Percentiles rank a stretch among this genome's conserved stretches.
Conservation (phyloP, 805 yeast species). For the Aciculoconidium aculeatum region DNA sequence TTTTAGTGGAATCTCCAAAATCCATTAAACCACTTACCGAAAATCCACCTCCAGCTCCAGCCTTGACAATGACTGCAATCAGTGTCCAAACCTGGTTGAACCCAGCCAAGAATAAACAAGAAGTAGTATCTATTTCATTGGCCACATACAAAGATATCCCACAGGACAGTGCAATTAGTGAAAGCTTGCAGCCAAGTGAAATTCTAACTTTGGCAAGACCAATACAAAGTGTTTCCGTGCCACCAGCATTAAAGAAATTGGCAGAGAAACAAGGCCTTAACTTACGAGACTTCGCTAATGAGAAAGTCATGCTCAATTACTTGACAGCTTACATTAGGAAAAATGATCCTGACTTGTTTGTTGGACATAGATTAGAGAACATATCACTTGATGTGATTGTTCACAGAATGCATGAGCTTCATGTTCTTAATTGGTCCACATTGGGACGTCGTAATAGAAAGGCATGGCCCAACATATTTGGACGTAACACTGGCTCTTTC, state of each 20-base stretch:
- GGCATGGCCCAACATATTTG: conserved; percentile 72
- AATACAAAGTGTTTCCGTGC: conserved; percentile 55
- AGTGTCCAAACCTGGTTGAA: conserved; percentile 80
- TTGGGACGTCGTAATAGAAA: conserved; percentile 79
- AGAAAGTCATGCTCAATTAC: conserved; percentile 66
- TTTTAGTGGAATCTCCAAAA: conserved; percentile 47
- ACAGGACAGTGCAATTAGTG: conserved; percentile 70
- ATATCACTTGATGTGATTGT: conserved; percentile 73
- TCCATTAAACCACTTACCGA: conserved; percentile 43
- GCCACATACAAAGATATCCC: conserved; percentile 66
- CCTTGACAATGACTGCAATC: conserved; percentile 63
- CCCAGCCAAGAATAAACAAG: conserved; percentile 70
- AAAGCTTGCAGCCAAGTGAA: conserved; percentile 53
- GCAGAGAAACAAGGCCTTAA: conserved; percentile 50
- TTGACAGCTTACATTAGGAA: conserved; percentile 64
- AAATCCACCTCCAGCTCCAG: conserved; percentile 50
- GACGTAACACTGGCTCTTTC: conserved; percentile 39
- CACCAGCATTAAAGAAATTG: conserved; percentile 65
- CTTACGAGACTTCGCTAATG: conserved; percentile 61
- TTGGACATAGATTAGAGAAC: conserved; percentile 83
- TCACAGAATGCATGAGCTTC: conserved; percentile 72
- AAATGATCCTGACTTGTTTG: conserved; percentile 84
- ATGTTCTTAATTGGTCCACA: conserved; percentile 70
- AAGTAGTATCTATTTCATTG: conserved; percentile 75
- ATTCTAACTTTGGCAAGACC: conserved; percentile 77